These are phyloP conservation scores for Zopfia rhizophila DNA, from an alignment of 2,329 filamentous ascomycete genomes.

Conservation along the genomic window DNA sequence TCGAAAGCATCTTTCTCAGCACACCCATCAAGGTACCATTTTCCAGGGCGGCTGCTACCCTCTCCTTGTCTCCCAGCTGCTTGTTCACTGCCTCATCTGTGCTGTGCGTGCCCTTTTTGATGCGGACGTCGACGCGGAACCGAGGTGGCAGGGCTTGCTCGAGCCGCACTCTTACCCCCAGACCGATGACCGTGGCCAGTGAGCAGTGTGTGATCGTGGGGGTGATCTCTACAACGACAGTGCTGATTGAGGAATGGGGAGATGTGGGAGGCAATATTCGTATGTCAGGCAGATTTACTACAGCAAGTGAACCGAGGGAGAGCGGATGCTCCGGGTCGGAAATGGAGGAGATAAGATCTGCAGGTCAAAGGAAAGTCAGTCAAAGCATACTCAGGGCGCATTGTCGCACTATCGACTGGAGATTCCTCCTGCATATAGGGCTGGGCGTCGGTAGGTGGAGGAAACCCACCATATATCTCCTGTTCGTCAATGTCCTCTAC, in stretches of 20 bases:
- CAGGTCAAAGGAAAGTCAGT: constrained; percentile 36
- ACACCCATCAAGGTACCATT: constrained; percentile 91
- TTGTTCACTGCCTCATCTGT: constrained; percentile 97
- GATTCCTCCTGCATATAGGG: background rate
- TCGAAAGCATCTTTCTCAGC: constrained; percentile 92
- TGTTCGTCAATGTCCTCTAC: constrained; percentile 94
- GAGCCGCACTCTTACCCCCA: constrained; percentile 89
- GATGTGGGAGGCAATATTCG: constrained; percentile 76
- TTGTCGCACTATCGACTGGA: no score
- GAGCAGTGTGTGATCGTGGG: constrained; percentile 98
- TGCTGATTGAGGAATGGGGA: constrained; percentile 71
- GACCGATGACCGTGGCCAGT: constrained; percentile 92
- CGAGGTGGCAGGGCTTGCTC: constrained; percentile 91
- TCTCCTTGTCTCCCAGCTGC: constrained; percentile 94
- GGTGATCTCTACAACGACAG: constrained; percentile 87
- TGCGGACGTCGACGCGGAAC: constrained; percentile 90
- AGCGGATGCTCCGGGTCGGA: constrained; percentile 97
- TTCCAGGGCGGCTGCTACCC: constrained; percentile 92
- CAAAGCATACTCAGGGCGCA: no score
- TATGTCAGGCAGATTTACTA: constrained; percentile 96
- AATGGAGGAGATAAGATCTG: constrained; percentile 93
- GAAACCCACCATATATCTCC: constrained; percentile 83
- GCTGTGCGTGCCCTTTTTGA: constrained; percentile 95
- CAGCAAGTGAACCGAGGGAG: constrained; percentile 89
- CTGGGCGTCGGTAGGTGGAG: constrained; percentile 1